A percentile compares a stretch with the other conserved stretches of the same genome.
Evolutionary conservation across 1,139 yeast genomes (phyloP).

Genomic region (Yamadazyma taylorii): DNA sequence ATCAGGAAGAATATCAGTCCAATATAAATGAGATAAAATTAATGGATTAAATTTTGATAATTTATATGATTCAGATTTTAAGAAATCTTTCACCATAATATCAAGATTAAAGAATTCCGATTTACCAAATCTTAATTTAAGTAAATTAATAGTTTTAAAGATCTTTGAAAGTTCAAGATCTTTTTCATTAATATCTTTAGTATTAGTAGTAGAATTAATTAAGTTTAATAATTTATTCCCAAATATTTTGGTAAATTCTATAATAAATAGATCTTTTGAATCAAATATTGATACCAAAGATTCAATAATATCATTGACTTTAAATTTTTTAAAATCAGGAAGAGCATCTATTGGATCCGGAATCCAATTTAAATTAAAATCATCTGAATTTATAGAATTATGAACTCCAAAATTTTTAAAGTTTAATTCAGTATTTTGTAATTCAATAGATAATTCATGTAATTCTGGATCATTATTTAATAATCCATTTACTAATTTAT

Average conservation of each 20-base stretch:
- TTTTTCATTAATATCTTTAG: constrained; percentile 29
- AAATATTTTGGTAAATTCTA: constrained; percentile 67
- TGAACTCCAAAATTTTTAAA: constrained; percentile 9
- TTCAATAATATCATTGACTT: constrained; percentile 66
- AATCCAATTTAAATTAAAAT: constrained; percentile 58
- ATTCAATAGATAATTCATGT: constrained; percentile 53
- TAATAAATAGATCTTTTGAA: constrained; percentile 68
- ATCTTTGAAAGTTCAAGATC: constrained; percentile 32
- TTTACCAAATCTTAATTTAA: constrained; percentile 69
- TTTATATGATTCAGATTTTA: constrained; percentile 38
- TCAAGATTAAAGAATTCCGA: constrained; percentile 67
- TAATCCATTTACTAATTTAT: constrained; percentile 69
- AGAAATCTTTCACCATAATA: constrained; percentile 81
- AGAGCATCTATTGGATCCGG: constrained; percentile 96
- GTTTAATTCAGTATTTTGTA: constrained; percentile 27
- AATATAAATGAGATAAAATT: constrained; percentile 45
- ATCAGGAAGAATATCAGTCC: constrained; percentile 49
- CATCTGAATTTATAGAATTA: constrained; percentile 24
- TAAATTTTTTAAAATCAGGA: constrained; percentile 74
- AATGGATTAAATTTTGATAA: constrained; percentile 30
- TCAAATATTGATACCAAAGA: constrained; percentile 77
- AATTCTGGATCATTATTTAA: constrained; percentile 51
- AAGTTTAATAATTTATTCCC: constrained; percentile 57
- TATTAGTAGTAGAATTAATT: constrained; percentile 16
- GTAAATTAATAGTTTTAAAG: constrained; percentile 44